Conservation (phyloP, 2,329 filamentous ascomycete species). For the Hypoxylon sp. region DNA sequence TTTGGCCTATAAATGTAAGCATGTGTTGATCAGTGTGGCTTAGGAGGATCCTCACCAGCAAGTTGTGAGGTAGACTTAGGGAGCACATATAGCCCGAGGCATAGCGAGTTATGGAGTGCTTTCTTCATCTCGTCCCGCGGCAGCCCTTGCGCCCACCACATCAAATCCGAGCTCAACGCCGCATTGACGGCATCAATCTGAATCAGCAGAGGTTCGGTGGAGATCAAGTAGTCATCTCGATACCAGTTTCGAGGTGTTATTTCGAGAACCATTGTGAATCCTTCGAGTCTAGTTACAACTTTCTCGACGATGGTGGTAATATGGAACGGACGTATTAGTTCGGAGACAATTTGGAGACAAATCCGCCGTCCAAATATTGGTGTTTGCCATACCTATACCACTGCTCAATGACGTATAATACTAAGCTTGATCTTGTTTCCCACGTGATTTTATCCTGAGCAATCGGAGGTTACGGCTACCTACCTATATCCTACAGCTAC, state of each 20-base stretch:
- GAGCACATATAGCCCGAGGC: slow-evolving; percentile 64
- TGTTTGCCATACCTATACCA: no score
- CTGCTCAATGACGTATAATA: no score
- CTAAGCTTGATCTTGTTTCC: no score
- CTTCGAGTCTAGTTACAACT: neutral
- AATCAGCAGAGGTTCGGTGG: slow-evolving; percentile 65
- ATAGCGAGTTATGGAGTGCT: slow-evolving; percentile 66
- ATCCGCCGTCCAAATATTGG: no score
- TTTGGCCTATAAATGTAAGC: slow-evolving; percentile 32
- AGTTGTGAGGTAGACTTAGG: slow-evolving; percentile 46
- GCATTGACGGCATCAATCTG: slow-evolving; percentile 63
- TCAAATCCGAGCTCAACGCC: slow-evolving; percentile 63
- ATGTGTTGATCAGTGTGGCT: neutral
- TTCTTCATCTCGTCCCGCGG: slow-evolving; percentile 58
- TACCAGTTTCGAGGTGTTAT: slow-evolving; percentile 55
- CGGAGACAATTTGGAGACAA: neutral
- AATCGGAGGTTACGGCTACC: no score
- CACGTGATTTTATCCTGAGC: slow-evolving; percentile 10
- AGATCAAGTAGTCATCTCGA: slow-evolving; percentile 65
- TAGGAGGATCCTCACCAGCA: slow-evolving; percentile 41
- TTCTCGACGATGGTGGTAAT: neutral
- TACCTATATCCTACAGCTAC: no score
- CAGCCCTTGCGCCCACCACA: slow-evolving; percentile 68
- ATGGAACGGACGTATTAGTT: no score
- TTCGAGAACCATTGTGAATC: slow-evolving; percentile 38